Percentiles rank a stretch among this genome's conserved stretches.
Conservation (phyloP, 169 alveolate species). For the Cryptosporidium canis region DNA sequence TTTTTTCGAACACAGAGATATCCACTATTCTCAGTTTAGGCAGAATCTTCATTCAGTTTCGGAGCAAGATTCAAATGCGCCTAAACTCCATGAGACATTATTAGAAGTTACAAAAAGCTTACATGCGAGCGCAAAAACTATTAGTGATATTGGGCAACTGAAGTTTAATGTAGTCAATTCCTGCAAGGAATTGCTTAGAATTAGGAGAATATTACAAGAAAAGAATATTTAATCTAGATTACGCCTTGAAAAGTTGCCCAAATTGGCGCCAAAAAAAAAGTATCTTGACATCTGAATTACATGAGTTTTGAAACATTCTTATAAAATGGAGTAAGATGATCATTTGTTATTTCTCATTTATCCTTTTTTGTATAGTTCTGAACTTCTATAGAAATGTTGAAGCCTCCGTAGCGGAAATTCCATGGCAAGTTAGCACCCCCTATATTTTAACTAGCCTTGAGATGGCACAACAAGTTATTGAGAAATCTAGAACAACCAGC, state of each 20-base stretch:
- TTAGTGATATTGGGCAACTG: not conserved
- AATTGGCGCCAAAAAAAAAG: not conserved
- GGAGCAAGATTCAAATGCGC: not conserved
- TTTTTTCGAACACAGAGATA: slow-evolving; percentile 47
- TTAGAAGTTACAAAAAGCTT: slow-evolving; percentile 47
- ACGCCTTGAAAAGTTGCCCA: not conserved
- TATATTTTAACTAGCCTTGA: slow-evolving; percentile 35
- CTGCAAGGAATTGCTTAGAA: slow-evolving; percentile 43
- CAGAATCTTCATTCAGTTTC: not conserved
- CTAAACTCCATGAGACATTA: slow-evolving; percentile 11
- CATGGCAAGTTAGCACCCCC: slow-evolving; percentile 27
- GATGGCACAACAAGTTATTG: slow-evolving; percentile 42
- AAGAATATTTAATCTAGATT: slow-evolving; percentile 5
- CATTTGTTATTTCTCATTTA: not conserved
- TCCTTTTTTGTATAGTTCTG: not conserved
- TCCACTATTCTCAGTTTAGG: slow-evolving; percentile 33
- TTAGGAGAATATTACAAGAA: slow-evolving; percentile 21
- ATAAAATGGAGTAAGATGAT: slow-evolving; percentile 3
- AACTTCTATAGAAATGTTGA: not conserved
- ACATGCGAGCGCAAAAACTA: slow-evolving; percentile 23
- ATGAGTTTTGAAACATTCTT: not conserved
- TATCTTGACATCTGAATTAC: not conserved
- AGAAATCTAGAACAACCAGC: not conserved
- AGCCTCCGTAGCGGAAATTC: slow-evolving; percentile 15
- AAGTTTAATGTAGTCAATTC: slow-evolving; percentile 10